Conservation (phyloP, 768 basidiomycete species). For the Russula vinacea region DNA sequence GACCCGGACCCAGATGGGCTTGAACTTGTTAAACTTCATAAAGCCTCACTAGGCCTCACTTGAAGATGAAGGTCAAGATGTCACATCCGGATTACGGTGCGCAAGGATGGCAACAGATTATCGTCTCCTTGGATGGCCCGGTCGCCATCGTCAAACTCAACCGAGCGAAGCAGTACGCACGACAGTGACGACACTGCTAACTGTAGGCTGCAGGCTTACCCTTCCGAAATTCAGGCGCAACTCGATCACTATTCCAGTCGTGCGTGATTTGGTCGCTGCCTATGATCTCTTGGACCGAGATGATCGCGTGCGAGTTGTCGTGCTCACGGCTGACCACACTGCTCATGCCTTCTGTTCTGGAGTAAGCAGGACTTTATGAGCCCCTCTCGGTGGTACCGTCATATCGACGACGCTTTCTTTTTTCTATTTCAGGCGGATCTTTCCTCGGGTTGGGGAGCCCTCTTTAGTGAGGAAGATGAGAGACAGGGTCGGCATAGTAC, state of each 20-base stretch:
- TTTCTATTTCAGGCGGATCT: constrained; percentile 45
- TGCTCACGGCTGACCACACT: constrained; percentile 50
- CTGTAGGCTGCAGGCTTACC: neutral
- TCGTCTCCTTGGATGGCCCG: constrained; percentile 44
- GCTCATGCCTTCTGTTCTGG: constrained; percentile 56
- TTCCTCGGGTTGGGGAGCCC: constrained; percentile 45
- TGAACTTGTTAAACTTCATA: no score
- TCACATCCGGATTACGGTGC: constrained; percentile 21
- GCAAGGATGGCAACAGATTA: constrained; percentile 42
- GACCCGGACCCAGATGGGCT: no score
- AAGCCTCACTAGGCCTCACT: no score
- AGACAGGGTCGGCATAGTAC: constrained; percentile 49
- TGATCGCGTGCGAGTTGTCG: constrained; percentile 50
- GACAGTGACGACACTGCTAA: neutral
- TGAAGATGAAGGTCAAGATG: constrained; percentile 3
- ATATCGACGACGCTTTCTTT: neutral
- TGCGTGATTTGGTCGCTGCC: constrained; percentile 42
- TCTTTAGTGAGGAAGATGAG: constrained; percentile 41
- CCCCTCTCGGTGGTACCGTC: neutral
- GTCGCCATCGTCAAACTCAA: constrained; percentile 48
- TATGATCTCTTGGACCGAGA: constrained; percentile 51
- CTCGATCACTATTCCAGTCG: constrained; percentile 39
- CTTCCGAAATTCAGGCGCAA: constrained; percentile 42
- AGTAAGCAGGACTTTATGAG: constrained; percentile 36
- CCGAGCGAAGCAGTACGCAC: constrained; percentile 46